Conservation (phyloP, 257 asterid genomes). For the Prunella vulgaris region DNA sequence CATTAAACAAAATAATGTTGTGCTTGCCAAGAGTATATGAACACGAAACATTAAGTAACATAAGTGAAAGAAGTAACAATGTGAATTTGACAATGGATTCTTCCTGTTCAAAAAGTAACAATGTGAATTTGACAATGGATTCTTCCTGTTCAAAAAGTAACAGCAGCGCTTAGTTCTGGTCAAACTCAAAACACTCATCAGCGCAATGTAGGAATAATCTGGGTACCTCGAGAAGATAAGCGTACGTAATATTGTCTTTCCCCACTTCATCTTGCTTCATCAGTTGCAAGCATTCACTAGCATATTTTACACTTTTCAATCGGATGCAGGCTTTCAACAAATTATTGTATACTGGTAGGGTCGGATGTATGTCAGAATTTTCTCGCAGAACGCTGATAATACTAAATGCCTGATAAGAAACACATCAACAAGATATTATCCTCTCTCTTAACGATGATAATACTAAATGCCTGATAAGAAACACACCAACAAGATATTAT, state of each 20-base stretch:
- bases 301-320: conserved; percentile 41
- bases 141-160: neutral
- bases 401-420: conserved; percentile 53
- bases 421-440: no score
- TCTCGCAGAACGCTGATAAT: conserved; percentile 44
- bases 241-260: conserved; percentile 60
- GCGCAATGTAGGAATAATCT: neutral
- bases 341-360: conserved; percentile 56
- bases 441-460: conserved; percentile 41
- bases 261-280: conserved; percentile 79
- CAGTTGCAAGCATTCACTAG: conserved; percentile 55
- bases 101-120: neutral
- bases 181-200: conserved; percentile 3
- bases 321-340: conserved; percentile 54
- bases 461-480: conserved; percentile 56
- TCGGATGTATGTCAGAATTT: conserved; percentile 44
- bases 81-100: neutral
- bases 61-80: neutral
- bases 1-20: neutral
- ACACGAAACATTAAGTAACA: neutral
- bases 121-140: neutral
- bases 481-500: conserved; percentile 19
- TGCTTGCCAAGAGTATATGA: neutral
- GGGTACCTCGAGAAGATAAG: conserved; percentile 74
- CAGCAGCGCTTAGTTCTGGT: neutral